Conservation (phyloP, 257 asterid genomes). For the Forsythia viridissima region DNA sequence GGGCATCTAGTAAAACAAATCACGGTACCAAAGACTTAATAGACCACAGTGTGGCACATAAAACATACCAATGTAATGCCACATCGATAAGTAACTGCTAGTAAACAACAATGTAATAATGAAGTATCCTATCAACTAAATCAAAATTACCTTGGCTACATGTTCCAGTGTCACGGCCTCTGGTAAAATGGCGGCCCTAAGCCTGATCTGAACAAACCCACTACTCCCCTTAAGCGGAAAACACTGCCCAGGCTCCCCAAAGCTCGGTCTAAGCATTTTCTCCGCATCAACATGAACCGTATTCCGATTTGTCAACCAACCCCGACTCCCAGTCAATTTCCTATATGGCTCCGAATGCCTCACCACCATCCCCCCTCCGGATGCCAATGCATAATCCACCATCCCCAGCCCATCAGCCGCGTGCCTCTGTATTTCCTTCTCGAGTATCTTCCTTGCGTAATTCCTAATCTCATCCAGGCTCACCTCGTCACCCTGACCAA, state of each 20-base stretch:
- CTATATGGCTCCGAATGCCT: conserved; percentile 70
- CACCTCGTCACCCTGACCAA: conserved; percentile 29
- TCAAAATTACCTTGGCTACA: conserved; percentile 63
- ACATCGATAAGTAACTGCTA: neutral
- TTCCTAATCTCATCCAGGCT: conserved; percentile 66
- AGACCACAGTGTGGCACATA: conserved; percentile 5
- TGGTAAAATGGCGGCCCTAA: conserved; percentile 66
- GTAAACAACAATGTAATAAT: neutral
- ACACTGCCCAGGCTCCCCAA: conserved; percentile 98
- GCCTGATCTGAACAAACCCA: conserved; percentile 74
- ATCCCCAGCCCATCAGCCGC: conserved; percentile 89
- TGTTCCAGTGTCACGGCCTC: conserved; percentile 87
- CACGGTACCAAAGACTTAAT: neutral
- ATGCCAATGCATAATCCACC: conserved; percentile 76
- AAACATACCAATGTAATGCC: neutral
- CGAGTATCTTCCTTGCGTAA: conserved; percentile 67
- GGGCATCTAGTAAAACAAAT: neutral
- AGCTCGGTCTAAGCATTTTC: conserved; percentile 84
- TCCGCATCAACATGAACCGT: conserved; percentile 43
- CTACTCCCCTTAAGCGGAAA: conserved; percentile 68
- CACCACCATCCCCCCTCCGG: conserved; percentile 77
- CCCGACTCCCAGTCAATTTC: conserved; percentile 19
- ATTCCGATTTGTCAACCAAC: conserved; percentile 26
- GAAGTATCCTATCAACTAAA: neutral
- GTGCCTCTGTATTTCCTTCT: conserved; percentile 76